phyloP scores from a whole-genome alignment of 2,329 filamentous ascomycete species.

The Ascomycota sp. region DNA sequence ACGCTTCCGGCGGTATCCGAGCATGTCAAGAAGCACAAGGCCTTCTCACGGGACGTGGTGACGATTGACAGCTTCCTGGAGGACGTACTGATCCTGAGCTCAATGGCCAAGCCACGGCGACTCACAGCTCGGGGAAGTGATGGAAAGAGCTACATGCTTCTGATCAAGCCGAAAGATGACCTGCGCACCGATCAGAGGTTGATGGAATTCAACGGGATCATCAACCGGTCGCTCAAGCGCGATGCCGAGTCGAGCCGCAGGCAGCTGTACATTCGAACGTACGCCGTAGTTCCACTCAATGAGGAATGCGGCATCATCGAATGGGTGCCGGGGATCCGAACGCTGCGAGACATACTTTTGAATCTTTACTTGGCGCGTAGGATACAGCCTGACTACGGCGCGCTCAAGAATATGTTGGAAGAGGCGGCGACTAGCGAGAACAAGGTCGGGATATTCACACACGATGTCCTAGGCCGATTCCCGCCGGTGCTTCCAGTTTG shows the following conservation, averaged over 20 bases:
- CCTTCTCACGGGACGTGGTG: conserved; percentile 69
- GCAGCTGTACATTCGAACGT: conserved; percentile 87
- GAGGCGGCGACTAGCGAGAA: conserved; percentile 32
- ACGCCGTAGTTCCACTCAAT: conserved; percentile 86
- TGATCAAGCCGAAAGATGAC: conserved; percentile 97
- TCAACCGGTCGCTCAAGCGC: conserved; percentile 80
- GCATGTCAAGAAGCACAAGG: conserved; percentile 52
- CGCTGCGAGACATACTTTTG: conserved; percentile 74
- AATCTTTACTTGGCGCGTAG: conserved; percentile 55
- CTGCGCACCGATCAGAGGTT: conserved; percentile 89
- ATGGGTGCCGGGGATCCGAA: conserved; percentile 92
- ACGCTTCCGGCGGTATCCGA: conserved; percentile 57
- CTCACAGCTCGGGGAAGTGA: conserved; percentile 76
- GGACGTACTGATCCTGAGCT: conserved; percentile 73
- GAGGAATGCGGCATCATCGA: conserved; percentile 96
- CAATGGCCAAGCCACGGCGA: conserved; percentile 76
- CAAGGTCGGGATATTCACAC: conserved; percentile 50
- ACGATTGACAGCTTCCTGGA: conserved; percentile 65
- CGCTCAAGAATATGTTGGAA: conserved; percentile 41
- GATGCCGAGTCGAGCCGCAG: conserved; percentile 78
- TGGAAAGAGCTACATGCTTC: conserved; percentile 65
- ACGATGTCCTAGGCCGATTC: conserved; percentile 41
- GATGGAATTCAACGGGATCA: conserved; percentile 98
- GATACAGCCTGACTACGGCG: conserved; percentile 44
- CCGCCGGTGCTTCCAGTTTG: conserved; percentile 73